Evolutionary conservation across 140 eudicot species (phyloP), one percentile per base, ranked within the genome.

Genomic region (Ambrosia hybrid): DNA sequence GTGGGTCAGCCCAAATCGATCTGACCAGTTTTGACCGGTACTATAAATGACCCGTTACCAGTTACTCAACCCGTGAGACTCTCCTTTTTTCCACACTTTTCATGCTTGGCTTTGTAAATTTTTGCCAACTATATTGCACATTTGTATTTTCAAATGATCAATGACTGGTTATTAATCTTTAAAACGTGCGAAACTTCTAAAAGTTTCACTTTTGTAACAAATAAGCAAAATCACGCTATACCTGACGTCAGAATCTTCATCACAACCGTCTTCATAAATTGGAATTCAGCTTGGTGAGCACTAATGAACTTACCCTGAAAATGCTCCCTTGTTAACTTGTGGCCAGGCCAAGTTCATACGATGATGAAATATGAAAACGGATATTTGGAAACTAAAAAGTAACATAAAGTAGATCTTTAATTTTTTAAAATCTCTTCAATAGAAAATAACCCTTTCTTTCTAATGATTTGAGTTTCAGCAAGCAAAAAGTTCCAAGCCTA

Each of bases 251-350:
- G 46, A 56, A 83, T 26, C 81, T 86, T 88, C 77, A 53, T 77
- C 58, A 83, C 30, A 37, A 94, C 21, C 37, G 85, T 72, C 87
- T 82, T 88, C 53, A 82, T 78, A 76, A 88, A 81, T 71, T 77
- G 87, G 73, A 90, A 66, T 68, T 90, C 99, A 62, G 83, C 82
- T 78, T 91, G 83, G 82, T 86, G 96, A 61, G 88, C 81, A 55
- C 85, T 80, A 69, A 77, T 73, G 66, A 94, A 88, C 69, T 84
- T 94, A 10, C 85, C 90, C 99, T 94, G 90, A 61, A 74, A 49
- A 36, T 58, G 37, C 26, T 72, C 43, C 41, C 58, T 43, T 78
- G 67, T 78, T 71, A 77, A 60, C 26, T 58, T 69, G 9, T 53
- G 38, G 36, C 2, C 7, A 64, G 13, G 13, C 33, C 15, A 8